phyloP scores from a whole-genome alignment of 176 grass and related monocot genomes.

The Eleusine coracana region DNA sequence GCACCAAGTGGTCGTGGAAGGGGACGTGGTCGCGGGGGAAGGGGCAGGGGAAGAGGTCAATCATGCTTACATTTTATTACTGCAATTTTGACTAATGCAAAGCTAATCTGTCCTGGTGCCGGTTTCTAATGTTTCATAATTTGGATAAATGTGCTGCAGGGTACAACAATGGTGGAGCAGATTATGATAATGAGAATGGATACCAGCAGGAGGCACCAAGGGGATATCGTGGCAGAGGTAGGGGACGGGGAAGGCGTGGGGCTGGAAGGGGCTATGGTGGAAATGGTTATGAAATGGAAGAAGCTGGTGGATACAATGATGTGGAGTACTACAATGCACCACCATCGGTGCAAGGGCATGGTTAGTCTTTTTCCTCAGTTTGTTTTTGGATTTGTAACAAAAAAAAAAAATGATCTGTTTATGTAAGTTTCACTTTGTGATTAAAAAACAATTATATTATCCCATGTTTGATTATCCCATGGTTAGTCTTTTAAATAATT shows the following conservation, averaged over 20 bases:
- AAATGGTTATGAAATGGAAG: constrained; percentile 39
- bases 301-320: constrained; percentile 52
- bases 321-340: constrained; percentile 37
- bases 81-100: neutral
- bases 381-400: neutral
- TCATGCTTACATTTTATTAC: neutral
- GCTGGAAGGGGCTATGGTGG: constrained; percentile 51
- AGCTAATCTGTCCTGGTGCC: constrained; percentile 3
- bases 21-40: constrained; percentile 51
- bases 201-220: constrained; percentile 27
- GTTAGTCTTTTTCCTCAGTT: constrained; percentile 39
- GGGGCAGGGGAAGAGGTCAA: constrained; percentile 69
- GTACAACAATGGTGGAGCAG: constrained; percentile 42
- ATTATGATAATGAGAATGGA: constrained; percentile 47
- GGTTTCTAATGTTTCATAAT: constrained; percentile 26
- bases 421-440: neutral
- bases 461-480: neutral
- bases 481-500: too few relatives aligned
- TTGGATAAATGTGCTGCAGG: constrained; percentile 38
- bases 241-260: constrained; percentile 46
- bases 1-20: constrained; percentile 57
- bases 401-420: neutral
- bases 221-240: constrained; percentile 53
- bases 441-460: neutral
- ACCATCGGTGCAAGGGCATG: constrained; percentile 48